Evolutionary conservation across 306 rosid species (phyloP).

Genomic region (Vicia villosa): DNA sequence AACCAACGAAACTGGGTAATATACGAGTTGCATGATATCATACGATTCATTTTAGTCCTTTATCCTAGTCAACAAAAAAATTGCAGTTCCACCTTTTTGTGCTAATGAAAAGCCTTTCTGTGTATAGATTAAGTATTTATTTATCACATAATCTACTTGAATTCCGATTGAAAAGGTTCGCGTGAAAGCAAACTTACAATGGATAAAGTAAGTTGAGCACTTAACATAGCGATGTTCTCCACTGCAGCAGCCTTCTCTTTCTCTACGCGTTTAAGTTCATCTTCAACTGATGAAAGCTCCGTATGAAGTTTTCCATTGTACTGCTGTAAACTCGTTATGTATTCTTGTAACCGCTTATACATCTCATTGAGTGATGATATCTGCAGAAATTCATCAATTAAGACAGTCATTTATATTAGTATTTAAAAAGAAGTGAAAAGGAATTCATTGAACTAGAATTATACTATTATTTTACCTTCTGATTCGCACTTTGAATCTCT

Average conservation of each 20-base stretch:
- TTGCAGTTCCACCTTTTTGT: no score
- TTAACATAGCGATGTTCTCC: slow-evolving; percentile 72
- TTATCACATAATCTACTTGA: no score
- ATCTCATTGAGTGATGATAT: slow-evolving; percentile 89
- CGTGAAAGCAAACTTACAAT: slow-evolving; percentile 59
- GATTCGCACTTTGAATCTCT: slow-evolving; percentile 90
- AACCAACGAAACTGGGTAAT: slow-evolving; percentile 42
- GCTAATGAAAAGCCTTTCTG: no score
- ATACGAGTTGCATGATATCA: slow-evolving; percentile 27
- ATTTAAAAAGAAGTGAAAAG: slow-evolving; percentile 10
- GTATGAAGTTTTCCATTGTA: slow-evolving; percentile 93
- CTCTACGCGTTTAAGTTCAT: slow-evolving; percentile 85
- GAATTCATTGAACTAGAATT: slow-evolving; percentile 11
- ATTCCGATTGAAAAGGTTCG: slow-evolving; percentile 24
- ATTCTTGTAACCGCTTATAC: slow-evolving; percentile 95
- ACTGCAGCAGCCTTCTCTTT: slow-evolving; percentile 73
- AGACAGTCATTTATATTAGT: slow-evolving; percentile 4
- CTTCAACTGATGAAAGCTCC: slow-evolving; percentile 88
- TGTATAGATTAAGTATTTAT: no score
- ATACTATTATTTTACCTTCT: slow-evolving; percentile 62
- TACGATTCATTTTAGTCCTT: no score
- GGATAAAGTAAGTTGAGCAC: slow-evolving; percentile 79
- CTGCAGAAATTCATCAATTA: slow-evolving; percentile 50
- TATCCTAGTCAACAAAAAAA: no score
- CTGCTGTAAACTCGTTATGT: slow-evolving; percentile 93